These are phyloP conservation scores for Rhizophagus clarus DNA, from an alignment of 192 early-diverging fungal species.

Conservation along the genomic window DNA sequence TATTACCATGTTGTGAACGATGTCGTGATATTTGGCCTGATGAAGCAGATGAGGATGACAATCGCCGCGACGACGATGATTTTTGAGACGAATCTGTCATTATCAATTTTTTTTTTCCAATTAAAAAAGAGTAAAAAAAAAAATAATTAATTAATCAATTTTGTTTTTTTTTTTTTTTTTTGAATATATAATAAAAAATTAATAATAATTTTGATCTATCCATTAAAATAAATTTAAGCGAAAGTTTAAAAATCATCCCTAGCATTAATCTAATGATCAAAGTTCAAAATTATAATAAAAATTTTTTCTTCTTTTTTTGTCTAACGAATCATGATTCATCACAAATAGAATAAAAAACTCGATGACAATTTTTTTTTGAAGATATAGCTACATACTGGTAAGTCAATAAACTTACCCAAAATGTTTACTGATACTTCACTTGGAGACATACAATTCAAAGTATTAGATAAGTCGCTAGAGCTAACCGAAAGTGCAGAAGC, in stretches of 20 bases:
- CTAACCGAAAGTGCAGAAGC: background rate
- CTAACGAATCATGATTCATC: background rate
- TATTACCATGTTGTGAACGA: background rate
- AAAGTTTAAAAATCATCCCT: too few relatives aligned
- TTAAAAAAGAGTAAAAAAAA: background rate
- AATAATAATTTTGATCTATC: too few relatives aligned
- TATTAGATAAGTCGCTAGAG: background rate
- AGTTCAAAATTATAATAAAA: too few relatives aligned
- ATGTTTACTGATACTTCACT: constrained; percentile 7
- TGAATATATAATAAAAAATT: too few relatives aligned
- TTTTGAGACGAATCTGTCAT: constrained; percentile 21
- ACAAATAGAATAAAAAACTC: background rate
- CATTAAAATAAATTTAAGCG: too few relatives aligned
- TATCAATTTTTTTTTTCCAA: background rate
- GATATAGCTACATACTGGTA: background rate
- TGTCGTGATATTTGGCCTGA: background rate
- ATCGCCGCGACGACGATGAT: background rate
- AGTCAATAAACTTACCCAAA: constrained; percentile 3
- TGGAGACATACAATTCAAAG: constrained; percentile 10
- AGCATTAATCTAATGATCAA: too few relatives aligned
- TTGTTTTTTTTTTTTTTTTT: background rate
- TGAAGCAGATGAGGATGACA: background rate
- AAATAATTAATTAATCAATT: background rate
- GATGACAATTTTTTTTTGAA: background rate
- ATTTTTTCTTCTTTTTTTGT: background rate